phyloP scores from a whole-genome alignment of 139 green algal species.

The Klebsormidium nitens region DNA sequence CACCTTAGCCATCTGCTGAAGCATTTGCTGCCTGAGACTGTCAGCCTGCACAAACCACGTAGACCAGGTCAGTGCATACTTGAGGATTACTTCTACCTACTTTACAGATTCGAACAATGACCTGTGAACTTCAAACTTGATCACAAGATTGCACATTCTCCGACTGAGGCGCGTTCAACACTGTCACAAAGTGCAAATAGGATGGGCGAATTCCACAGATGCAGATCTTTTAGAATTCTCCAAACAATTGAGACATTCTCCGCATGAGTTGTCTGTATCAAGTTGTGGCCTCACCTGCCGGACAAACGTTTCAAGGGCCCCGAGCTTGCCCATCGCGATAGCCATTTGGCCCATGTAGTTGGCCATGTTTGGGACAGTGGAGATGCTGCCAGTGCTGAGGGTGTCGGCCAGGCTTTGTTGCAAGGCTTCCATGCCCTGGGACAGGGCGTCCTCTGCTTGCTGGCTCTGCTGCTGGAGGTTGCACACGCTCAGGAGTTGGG shows the following conservation, averaged over 20 bases:
- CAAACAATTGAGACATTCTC: too few species aligned
- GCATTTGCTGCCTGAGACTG: constrained; percentile 34
- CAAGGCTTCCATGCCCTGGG: not conserved
- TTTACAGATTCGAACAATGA: constrained; percentile 1
- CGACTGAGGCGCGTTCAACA: too few species aligned
- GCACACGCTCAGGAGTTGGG: not conserved
- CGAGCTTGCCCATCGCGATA: not conserved
- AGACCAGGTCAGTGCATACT: not conserved
- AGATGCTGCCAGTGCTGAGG: not conserved
- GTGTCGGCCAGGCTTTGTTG: not conserved
- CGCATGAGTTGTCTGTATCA: not conserved
- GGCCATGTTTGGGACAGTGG: too few species aligned
- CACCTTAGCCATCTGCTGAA: constrained; percentile 39
- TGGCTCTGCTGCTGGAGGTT: not conserved
- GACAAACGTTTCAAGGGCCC: not conserved
- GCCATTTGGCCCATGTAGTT: constrained; percentile 1
- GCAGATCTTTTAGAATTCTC: not conserved
- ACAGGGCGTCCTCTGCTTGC: not conserved
- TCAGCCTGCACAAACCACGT: too few species aligned
- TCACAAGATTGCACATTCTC: not conserved
- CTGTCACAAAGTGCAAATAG: too few species aligned
- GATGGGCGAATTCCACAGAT: not conserved
- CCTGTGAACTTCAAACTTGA: constrained; percentile 13
- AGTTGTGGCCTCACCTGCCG: constrained; percentile 7
- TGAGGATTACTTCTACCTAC: not conserved